Evolutionary conservation across 2,329 filamentous ascomycete genomes (phyloP).

Genomic region (Mollisiaceae sp.): DNA sequence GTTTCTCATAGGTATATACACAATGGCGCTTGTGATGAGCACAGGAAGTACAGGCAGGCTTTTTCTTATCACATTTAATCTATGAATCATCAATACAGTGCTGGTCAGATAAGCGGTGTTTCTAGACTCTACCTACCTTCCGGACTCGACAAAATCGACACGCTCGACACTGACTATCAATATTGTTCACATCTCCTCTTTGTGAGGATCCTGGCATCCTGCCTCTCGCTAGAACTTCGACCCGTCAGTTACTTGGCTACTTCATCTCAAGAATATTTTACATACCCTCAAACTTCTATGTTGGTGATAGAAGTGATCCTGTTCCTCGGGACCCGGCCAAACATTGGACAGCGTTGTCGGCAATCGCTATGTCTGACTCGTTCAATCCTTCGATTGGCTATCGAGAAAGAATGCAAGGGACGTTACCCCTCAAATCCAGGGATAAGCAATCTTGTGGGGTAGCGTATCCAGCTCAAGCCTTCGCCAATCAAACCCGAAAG

Average conservation of each 20-base stretch:
- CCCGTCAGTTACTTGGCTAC: neutral
- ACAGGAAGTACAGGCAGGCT: constrained; percentile 7
- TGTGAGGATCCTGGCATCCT: neutral
- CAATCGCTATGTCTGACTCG: no score
- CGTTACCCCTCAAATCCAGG: no score
- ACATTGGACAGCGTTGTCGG: no score
- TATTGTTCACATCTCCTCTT: neutral
- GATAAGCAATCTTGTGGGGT: neutral
- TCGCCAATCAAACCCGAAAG: neutral
- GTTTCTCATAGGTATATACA: constrained; percentile 2
- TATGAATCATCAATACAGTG: neutral
- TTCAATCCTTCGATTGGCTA: no score
- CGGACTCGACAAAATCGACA: constrained; percentile 8
- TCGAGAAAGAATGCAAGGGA: no score
- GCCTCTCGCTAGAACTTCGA: neutral
- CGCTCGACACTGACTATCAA: neutral
- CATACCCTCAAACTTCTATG: no score
- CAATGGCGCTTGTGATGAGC: constrained; percentile 1
- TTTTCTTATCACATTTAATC: constrained; percentile 7
- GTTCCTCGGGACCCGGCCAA: no score
- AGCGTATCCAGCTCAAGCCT: neutral
- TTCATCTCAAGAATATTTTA: neutral
- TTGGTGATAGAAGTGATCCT: no score
- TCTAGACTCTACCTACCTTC: neutral
- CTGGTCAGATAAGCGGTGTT: neutral